phyloP scores from a whole-genome alignment of 176 grass and related monocot species.

The Cenchrus fungigraminus region DNA sequence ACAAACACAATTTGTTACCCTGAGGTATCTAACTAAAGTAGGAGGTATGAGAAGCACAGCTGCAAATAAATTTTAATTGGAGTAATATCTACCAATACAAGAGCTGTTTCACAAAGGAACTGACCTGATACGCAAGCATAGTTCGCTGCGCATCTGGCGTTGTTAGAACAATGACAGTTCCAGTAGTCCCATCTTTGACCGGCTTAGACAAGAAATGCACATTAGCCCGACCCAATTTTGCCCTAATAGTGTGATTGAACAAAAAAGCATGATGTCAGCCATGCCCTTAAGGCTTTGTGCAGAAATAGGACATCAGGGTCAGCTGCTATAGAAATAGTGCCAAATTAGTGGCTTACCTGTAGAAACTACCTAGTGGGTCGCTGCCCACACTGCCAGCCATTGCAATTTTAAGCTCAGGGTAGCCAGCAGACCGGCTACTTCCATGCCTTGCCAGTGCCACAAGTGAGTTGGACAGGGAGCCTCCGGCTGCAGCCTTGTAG shows the following conservation, averaged over 20 bases:
- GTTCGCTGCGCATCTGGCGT: slow-evolving; percentile 92
- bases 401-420: slow-evolving; percentile 71
- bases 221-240: slow-evolving; percentile 78
- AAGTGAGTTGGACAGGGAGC: slow-evolving; percentile 87
- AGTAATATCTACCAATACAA: neutral
- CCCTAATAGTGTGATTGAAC: slow-evolving; percentile 42
- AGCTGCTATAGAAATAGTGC: neutral
- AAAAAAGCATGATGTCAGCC: slow-evolving; percentile 27
- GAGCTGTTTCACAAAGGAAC: neutral
- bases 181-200: slow-evolving; percentile 83
- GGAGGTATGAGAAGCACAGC: neutral
- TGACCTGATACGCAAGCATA: slow-evolving; percentile 96
- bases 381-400: slow-evolving; percentile 89
- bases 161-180: slow-evolving; percentile 96
- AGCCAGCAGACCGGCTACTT: slow-evolving; percentile 39
- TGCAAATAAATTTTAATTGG: neutral
- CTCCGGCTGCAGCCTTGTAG: slow-evolving; percentile 93
- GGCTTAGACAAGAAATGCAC: slow-evolving; percentile 90
- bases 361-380: slow-evolving; percentile 88
- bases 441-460: slow-evolving; percentile 86
- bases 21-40: neutral
- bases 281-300: neutral
- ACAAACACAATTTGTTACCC: neutral
- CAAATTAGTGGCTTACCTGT: slow-evolving; percentile 61
- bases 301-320: slow-evolving; percentile 22